A percentile compares a stretch with the other conserved stretches of the same genome.
Evolutionary conservation across 2,329 filamentous ascomycete genomes (phyloP).

Genomic region (Phaeosphaeria sp.): DNA sequence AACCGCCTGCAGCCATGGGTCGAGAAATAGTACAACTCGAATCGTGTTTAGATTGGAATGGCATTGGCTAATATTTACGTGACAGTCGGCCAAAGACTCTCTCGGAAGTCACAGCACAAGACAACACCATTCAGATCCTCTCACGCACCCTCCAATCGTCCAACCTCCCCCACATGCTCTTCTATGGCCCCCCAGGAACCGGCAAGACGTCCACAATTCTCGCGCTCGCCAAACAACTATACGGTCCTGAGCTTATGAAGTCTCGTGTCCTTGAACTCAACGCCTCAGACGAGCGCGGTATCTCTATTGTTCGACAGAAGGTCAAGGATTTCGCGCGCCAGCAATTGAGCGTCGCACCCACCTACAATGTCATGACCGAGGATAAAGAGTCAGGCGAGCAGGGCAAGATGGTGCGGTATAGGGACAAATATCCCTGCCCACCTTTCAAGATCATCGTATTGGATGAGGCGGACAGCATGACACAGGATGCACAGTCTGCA

Average conservation of each 20-base stretch:
- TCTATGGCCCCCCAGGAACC: conserved; percentile 96
- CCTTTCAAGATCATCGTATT: conserved; percentile 99
- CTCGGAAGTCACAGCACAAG: conserved; percentile 94
- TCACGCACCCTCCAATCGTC: conserved; percentile 92
- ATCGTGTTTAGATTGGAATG: background rate
- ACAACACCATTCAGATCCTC: conserved; percentile 93
- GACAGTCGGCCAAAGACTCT: conserved; percentile 88
- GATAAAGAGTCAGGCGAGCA: conserved; percentile 35
- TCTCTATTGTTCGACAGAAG: conserved; percentile 95
- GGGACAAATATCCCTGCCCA: conserved; percentile 82
- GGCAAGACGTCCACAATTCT: conserved; percentile 98
- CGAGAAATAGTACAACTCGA: conserved; percentile 83
- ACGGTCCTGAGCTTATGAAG: conserved; percentile 91
- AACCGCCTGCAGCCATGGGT: conserved; percentile 89
- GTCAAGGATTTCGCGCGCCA: conserved; percentile 98
- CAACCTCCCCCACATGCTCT: conserved; percentile 99
- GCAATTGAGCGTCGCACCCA: conserved; percentile 83
- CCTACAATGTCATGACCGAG: conserved; percentile 65
- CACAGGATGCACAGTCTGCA: conserved; percentile 94
- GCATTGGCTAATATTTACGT: conserved; percentile 14
- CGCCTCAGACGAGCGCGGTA: conserved; percentile 97
- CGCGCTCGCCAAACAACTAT: conserved; percentile 95
- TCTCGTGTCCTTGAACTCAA: conserved; percentile 98
- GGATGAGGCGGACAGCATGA: conserved; percentile 99
- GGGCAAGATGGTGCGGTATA: conserved; percentile 51